Percentiles rank a stretch among this genome's conserved stretches.
Evolutionary conservation across 352 stramenopile species (phyloP).

Genomic region (Pelagophyceae sp.): DNA sequence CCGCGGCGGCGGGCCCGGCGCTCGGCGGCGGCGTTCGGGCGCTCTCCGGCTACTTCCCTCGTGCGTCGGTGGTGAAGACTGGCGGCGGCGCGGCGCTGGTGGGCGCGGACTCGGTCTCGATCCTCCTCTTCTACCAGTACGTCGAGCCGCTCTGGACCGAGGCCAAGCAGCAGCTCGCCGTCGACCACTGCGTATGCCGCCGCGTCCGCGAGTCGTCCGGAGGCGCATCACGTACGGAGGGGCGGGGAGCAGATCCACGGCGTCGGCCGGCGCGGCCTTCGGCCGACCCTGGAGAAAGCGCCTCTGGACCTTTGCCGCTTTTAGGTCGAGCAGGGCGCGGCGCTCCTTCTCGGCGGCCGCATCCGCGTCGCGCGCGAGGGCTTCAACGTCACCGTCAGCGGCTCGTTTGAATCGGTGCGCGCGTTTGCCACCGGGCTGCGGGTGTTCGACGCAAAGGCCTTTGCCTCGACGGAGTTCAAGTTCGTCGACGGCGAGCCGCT

Average conservation of each 20-base stretch:
- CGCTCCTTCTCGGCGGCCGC: constrained; percentile 44
- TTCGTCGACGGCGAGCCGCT: constrained; percentile 50
- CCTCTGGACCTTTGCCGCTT: constrained; percentile 25
- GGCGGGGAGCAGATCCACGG: too few relatives aligned
- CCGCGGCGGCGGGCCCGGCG: too few relatives aligned
- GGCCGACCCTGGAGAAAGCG: too few relatives aligned
- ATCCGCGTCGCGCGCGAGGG: constrained; percentile 57
- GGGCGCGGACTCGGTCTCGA: too few relatives aligned
- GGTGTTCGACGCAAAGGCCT: constrained; percentile 38
- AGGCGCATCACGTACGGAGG: too few relatives aligned
- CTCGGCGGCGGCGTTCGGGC: neutral
- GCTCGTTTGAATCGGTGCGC: constrained; percentile 32
- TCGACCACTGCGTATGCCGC: constrained; percentile 31
- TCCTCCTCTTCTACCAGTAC: constrained; percentile 68
- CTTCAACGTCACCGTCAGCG: constrained; percentile 60
- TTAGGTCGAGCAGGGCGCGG: constrained; percentile 30
- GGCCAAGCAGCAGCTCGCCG: constrained; percentile 38
- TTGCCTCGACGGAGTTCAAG: constrained; percentile 61
- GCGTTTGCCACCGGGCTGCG: constrained; percentile 42
- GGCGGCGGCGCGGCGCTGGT: neutral
- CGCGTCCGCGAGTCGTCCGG: too few relatives aligned
- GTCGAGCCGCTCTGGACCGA: constrained; percentile 53
- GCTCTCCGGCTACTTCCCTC: neutral
- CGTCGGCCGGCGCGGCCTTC: too few relatives aligned
- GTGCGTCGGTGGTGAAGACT: neutral